These are phyloP conservation scores for Ceriops zippeliana DNA, from an alignment of 345 rosid species.

Conservation along the genomic window DNA sequence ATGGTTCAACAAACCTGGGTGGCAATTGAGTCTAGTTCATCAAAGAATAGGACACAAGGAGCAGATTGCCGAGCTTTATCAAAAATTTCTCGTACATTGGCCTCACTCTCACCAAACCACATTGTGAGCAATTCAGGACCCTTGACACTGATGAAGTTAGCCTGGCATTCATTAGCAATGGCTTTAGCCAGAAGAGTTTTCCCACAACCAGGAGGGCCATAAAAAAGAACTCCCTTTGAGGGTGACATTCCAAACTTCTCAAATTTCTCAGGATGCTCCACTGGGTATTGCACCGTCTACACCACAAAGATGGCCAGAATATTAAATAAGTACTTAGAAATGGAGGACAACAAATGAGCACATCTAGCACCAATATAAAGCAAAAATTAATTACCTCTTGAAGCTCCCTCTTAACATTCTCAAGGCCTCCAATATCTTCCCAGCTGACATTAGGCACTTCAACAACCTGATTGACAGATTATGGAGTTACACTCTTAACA, in stretches of 20 bases:
- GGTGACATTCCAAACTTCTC: constrained; percentile 29
- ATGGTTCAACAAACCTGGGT: constrained; percentile 11
- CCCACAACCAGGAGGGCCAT: constrained; percentile 25
- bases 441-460: constrained; percentile 22
- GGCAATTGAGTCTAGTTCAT: constrained; percentile 23
- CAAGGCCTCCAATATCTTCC: constrained; percentile 22
- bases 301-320: background rate
- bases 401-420: constrained; percentile 27
- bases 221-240: constrained; percentile 23
- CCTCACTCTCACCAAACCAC: constrained; percentile 29
- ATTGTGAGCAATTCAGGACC: constrained; percentile 24
- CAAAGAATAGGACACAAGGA: constrained; percentile 23
- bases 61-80: constrained; percentile 25
- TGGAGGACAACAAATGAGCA: background rate
- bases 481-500: background rate
- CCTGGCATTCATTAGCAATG: constrained; percentile 24
- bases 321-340: background rate
- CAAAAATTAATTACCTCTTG: constrained; percentile 15
- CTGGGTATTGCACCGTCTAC: constrained; percentile 24
- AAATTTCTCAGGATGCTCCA: constrained; percentile 23
- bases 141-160: constrained; percentile 23
- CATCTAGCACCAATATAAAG: background rate
- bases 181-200: constrained; percentile 24
- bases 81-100: constrained; percentile 19
- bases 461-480: constrained; percentile 11